Evolutionary conservation across 2,329 filamentous ascomycete genomes (phyloP), one percentile per base, ranked within the genome.

Genomic region (Huntiella abstrusa): DNA sequence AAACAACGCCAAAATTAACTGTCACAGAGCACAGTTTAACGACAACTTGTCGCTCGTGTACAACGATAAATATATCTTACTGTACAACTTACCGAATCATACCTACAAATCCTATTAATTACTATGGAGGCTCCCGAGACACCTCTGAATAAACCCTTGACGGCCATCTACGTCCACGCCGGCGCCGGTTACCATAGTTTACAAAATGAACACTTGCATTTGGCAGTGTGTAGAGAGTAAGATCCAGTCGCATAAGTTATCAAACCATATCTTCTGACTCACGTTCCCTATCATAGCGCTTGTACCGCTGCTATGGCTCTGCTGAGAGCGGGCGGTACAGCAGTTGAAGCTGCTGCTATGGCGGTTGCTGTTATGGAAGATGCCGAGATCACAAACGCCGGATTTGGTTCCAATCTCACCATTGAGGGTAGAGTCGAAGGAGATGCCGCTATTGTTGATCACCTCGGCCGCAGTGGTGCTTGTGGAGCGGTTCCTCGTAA

Each of bases 311-410:
- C 49, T 11, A 47, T 52, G 45, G 28, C 28, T 13, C 45, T 92
- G 51, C 66, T 98, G 50, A 81, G 74, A 55, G 74, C 72, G 52
- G 91, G 91, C 17, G 82, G 79, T 7, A 76, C 77, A 37, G 84
- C 91, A 4, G 70, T 88, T 3, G 85, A 96, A 57, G 91, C 87
- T 12, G 81, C 95, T 16, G 91, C 95, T 61, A 80, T 82, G 43
- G 85, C 91, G 28, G 77, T 98, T 55, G 83, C 80, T 54, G 69
- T 84, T 15, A 75, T 98, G 13, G 91, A 98, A 62, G 84, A 98
- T 58, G 79, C 82, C 48, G 86, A 95, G 56, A 92, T 98, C 53
- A 98, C 92, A 33, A 98, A 98, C 59, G 83, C 88, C 34, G 91
- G 91, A 0, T 96, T 83, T 58, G 91, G 92, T 41, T 98, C 91